A percentile compares a stretch with the other conserved stretches of the same genome.
Conservation (phyloP, 1,284 basidiomycete genomes). For the Golubevia sp. region DNA sequence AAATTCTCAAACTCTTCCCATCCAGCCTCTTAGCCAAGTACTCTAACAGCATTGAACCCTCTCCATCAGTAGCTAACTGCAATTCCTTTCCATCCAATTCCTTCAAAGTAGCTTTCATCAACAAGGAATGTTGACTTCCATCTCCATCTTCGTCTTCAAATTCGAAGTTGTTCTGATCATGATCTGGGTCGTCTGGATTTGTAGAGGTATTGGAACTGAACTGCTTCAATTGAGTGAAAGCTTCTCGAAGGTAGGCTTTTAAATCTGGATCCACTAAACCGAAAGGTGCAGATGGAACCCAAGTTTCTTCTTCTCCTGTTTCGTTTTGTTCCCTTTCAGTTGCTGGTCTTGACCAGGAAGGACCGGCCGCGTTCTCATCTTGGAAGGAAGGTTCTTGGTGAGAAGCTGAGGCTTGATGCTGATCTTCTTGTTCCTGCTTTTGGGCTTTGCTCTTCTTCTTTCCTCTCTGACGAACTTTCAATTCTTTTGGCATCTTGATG, state of each 20-base stretch:
- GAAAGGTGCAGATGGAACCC: slow-evolving; percentile 39
- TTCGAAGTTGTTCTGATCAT: background rate
- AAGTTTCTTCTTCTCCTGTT: slow-evolving; percentile 15
- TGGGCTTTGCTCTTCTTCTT: too few species aligned
- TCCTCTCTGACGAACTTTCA: too few species aligned
- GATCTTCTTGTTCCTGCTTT: background rate
- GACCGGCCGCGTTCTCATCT: slow-evolving; percentile 15
- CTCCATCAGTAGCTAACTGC: slow-evolving; percentile 47
- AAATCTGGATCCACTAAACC: slow-evolving; percentile 48
- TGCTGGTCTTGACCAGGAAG: background rate
- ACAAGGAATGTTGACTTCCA: slow-evolving; percentile 30
- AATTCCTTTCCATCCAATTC: slow-evolving; percentile 56
- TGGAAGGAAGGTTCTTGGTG: slow-evolving; percentile 17
- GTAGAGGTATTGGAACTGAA: slow-evolving; percentile 17
- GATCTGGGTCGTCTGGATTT: background rate
- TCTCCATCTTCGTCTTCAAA: slow-evolving; percentile 13
- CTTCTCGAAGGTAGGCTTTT: slow-evolving; percentile 41
- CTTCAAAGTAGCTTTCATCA: slow-evolving; percentile 46
- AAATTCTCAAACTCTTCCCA: slow-evolving; percentile 39
- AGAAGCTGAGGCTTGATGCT: slow-evolving; percentile 7
- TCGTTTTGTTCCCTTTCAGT: background rate
- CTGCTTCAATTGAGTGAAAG: slow-evolving; percentile 21
- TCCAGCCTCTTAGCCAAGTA: slow-evolving; percentile 31
- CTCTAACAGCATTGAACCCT: slow-evolving; percentile 50
- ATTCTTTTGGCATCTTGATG: too few species aligned